Conservation (phyloP, 805 yeast genomes). For the Ogataea wickerhamii region DNA sequence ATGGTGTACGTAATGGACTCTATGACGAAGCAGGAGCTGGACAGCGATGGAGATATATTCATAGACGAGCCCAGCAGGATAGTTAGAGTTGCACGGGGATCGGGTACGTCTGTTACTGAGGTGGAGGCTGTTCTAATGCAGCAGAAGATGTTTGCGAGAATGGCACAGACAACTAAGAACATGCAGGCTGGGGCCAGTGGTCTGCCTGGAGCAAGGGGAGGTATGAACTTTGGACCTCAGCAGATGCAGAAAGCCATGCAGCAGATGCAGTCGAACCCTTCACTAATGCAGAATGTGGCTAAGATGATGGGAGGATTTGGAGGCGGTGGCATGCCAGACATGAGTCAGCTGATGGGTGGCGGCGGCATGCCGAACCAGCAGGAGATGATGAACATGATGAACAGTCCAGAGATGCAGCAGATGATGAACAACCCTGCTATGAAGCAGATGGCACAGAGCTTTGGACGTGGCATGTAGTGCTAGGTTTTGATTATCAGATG, state of each 20-base stretch:
- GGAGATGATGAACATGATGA: conserved; percentile 42
- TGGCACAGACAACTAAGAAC: conserved; percentile 76
- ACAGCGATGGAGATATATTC: conserved; percentile 82
- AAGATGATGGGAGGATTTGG: conserved; percentile 66
- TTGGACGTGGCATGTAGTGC: conserved; percentile 26
- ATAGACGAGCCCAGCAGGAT: conserved; percentile 79
- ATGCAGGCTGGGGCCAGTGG: conserved; percentile 47
- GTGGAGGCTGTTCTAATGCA: conserved; percentile 90
- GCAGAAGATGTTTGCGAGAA: conserved; percentile 88
- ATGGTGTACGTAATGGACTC: conserved; percentile 94
- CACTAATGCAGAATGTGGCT: conserved; percentile 71
- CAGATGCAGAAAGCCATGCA: conserved; percentile 48
- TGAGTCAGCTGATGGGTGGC: conserved; percentile 55
- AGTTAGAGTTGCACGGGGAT: conserved; percentile 87
- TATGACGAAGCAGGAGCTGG: conserved; percentile 89
- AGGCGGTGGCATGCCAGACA: conserved; percentile 66
- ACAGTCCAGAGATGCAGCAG: conserved; percentile 41
- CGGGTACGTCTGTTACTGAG: conserved; percentile 88
- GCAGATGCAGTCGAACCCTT: conserved; percentile 65
- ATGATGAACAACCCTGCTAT: conserved; percentile 70
- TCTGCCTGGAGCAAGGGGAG: conserved; percentile 46
- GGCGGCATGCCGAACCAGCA: conserved; percentile 46
- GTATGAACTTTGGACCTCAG: conserved; percentile 29
- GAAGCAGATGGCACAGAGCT: conserved; percentile 57
- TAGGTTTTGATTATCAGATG: no score